Evolutionary conservation across 163 green algal genomes (phyloP).

Genomic region (Chloromonas sp.): DNA sequence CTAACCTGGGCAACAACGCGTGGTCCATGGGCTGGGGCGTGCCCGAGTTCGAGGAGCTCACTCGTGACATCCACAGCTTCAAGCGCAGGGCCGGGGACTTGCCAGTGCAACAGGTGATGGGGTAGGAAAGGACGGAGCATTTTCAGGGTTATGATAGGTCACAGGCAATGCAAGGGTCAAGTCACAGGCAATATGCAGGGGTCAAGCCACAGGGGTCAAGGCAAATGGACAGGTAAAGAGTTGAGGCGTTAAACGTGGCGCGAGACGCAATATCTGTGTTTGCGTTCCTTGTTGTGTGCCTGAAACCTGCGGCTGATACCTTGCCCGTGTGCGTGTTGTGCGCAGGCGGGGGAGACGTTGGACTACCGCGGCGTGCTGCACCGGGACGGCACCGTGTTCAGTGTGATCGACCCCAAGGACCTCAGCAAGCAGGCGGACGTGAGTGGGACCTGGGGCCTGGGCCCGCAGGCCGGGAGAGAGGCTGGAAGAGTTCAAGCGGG

Average conservation of each 20-base stretch:
- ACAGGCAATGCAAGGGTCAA: not conserved
- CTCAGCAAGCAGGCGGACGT: constrained; percentile 57
- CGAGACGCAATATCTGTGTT: too few species aligned
- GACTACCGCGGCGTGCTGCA: constrained; percentile 78
- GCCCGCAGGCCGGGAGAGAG: too few species aligned
- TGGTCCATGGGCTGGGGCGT: constrained; percentile 53
- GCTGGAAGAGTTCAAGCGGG: too few species aligned
- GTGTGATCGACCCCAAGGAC: constrained; percentile 57
- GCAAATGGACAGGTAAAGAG: too few species aligned
- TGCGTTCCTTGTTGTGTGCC: too few species aligned
- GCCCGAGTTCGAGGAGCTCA: constrained; percentile 68
- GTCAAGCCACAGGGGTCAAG: too few species aligned
- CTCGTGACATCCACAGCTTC: constrained; percentile 87
- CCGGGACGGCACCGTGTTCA: constrained; percentile 90
- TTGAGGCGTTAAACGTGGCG: too few species aligned
- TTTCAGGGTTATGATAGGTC: not conserved
- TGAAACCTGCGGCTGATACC: too few species aligned
- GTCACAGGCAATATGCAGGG: too few species aligned
- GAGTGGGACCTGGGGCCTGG: not conserved
- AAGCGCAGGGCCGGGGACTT: constrained; percentile 71
- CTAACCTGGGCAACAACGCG: constrained; percentile 61
- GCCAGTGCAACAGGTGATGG: constrained; percentile 56
- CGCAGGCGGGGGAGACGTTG: not conserved
- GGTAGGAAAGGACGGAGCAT: not conserved
- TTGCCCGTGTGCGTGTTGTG: too few species aligned